Evolutionary conservation across 2,329 filamentous ascomycete genomes (phyloP).

Genomic region (Gnomoniopsis sp.): DNA sequence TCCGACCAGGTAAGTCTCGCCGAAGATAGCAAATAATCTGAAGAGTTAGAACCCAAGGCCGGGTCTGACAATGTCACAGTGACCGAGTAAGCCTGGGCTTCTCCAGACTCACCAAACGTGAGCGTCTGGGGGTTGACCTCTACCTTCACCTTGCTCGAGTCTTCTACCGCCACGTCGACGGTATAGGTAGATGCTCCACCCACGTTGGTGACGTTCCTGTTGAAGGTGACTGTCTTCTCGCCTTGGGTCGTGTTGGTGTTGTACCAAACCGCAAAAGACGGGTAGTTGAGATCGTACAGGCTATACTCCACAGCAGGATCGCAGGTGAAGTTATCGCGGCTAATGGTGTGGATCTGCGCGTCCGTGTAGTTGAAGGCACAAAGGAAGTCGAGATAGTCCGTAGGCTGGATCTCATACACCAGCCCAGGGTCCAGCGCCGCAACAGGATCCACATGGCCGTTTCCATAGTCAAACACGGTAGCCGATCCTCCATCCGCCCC

Average conservation of each 20-base stretch:
- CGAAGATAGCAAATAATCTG: not conserved
- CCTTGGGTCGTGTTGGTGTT: not conserved
- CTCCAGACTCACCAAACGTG: not conserved
- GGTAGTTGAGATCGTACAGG: slow-evolving; percentile 18
- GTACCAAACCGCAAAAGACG: slow-evolving; percentile 13
- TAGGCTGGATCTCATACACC: slow-evolving; percentile 3
- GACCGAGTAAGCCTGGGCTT: slow-evolving; percentile 1
- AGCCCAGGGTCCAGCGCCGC: slow-evolving; percentile 14
- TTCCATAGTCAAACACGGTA: not conserved
- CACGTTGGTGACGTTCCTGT: slow-evolving; percentile 14
- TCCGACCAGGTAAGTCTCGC: slow-evolving; percentile 17
- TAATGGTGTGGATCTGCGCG: slow-evolving; percentile 2
- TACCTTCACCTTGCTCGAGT: not conserved
- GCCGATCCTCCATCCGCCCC: not conserved
- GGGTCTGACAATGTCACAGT: not conserved
- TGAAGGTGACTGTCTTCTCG: slow-evolving; percentile 15
- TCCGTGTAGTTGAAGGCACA: slow-evolving; percentile 1
- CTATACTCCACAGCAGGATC: slow-evolving; percentile 2
- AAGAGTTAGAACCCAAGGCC: not conserved
- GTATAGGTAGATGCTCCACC: slow-evolving; percentile 12
- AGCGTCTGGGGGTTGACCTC: not conserved
- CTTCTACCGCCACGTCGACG: slow-evolving; percentile 3
- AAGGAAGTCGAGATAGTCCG: slow-evolving; percentile 16
- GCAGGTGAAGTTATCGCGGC: slow-evolving; percentile 12
- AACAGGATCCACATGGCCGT: not conserved